Base-by-base conservation (phyloP, 805 yeast genomes). In the Candida insectalens region DNA sequence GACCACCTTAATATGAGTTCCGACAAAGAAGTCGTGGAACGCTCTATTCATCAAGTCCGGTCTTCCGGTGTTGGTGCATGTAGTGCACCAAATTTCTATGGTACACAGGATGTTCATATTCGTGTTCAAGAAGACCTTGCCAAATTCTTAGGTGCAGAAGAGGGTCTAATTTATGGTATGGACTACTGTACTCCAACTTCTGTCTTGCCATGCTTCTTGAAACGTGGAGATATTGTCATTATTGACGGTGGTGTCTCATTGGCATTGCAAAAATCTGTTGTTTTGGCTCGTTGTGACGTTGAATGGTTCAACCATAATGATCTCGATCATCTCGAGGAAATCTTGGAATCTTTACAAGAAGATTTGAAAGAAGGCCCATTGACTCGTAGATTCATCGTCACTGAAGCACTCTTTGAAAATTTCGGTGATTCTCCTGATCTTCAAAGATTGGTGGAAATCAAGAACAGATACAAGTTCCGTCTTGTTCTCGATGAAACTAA, bases 21-120 rank as follows among this genome's bases (percentile, higher is more conserved):
- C 22, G 59, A 70, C 44, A 56, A 58, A 15, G 52, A 41, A 12
- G 63, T 85, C 26, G 62, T 62, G 34, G 55, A 63, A 15, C 69
- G 64, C 9, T 85, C 87, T 4, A 67, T 71, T 34, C 53, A 62
- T 20, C 66, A 74, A 16, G 75, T 92, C 40, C 63, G 65, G 30
- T 65, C 66, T 37, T 75, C 81, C 38, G 98, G 98, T 53, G 96
- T 92, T 33, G 98, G 98, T 43, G 89, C 96, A 1, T 92, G 98
- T 65, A 96, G 97, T 27, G 97, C 98, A 4, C 94, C 96, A 28
- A 94, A 95, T 36, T 92, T 92, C 50, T 92, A 88, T 56, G 98
- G 98, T 40, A 82, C 87, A 39, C 95, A 87, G 58, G 95, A 87
- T 52, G 85, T 78, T 29, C 98, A 92, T 52, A 77, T 76, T 36